Base-by-base conservation (phyloP, 768 basidiomycete species). In the Rossbeevera mucosa region DNA sequence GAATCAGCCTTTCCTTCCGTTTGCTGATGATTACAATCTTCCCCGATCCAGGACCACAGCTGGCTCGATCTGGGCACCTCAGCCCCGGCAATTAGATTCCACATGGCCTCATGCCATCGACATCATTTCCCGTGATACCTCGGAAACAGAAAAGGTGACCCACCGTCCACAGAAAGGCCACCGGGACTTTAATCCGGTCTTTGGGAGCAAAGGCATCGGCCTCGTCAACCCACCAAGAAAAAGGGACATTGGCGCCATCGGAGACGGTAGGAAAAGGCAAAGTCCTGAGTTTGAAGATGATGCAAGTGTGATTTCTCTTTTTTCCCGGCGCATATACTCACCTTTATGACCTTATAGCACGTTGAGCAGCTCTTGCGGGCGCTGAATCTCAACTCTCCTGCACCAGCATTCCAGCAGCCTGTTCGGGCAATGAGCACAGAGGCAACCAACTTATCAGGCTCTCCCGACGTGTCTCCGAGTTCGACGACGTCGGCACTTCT, bases 1-100 rank as follows among this genome's bases (percentile, higher is more conserved):
- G 46, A 7, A 54, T 7, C 67, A 64, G 59, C 50, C 70, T 16
- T 69, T 71, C 50, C 58, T 44, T 63, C 62, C 71, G 43, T 68
- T 72, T 55, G 54, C 69, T 45, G 72, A 75, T 47, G 71, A 78
- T 44, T 66, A 69, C 52, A 73, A 65, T 59, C 74, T 73, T 31
- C 72, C 74, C 4, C 60, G 66, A 31, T 70, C 68, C 47, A 75
- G 74, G 59, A 72, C 78, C 22, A 67, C 64, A 0, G 69, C 71
- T 29, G 76, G 76, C 13, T 88, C 87, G 47, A 91, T 91, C 56
- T 91, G 88, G 88, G 89, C 89, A 1, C 88, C 88, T 7, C 86
- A 85, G 64, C 85, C 87, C 4, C 86, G 85, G 65, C 79, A 80
- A 5, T 76, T 79, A 14, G 84, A 84, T 18, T 63, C 74, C 5